Base-by-base conservation (phyloP, 2,329 filamentous ascomycete genomes). In the Pseudogymnoascus sp. region DNA sequence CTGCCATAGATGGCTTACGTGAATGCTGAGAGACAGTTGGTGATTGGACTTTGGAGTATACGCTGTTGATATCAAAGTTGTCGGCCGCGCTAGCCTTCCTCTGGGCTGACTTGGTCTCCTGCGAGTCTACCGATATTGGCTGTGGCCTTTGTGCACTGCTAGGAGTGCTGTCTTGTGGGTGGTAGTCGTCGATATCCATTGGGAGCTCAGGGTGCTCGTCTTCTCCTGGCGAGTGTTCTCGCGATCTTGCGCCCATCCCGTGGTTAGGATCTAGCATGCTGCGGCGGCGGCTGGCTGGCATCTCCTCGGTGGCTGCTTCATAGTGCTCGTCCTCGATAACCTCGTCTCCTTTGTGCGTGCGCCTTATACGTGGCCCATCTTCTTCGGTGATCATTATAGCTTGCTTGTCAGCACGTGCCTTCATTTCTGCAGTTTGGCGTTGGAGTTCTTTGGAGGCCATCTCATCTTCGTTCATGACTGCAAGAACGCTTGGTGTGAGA, bases 261-360 rank as follows among this genome's bases (percentile, higher is more conserved):
- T 66, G 72, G 63, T 72, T 74, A 6, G 72, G 68, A 71, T 77
- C 68, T 63, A 73, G 62, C 77, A 71, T 70, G 68, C 72, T 75
- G 63, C 76, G 77, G 65, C 77, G 76, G 47, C 71, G 70, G 56
- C 68, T 59, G 31, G 67, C 68, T 42, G 70, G 62, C 50, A 67
- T 71, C n/a, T 68, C 66, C n/a, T 61, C 68, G 40, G 71, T 72
- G 10, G 76, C 71, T 42, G 76, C 76, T 64, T 72, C 71, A 65
- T 80, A 75, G 60, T 76, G 80, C 35, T 95, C 91, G 53, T 89
- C 86, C 66, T 93, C 92, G 14, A 97, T 82, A 14, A 96, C 75
- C 73, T 97, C 94, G 64, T 97, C 92, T 11, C 94, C 94, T 75
- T 97, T 97, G 78, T 97, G 93, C 1, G 93, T 97, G 68, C 90